Conservation (phyloP, 257 asterid genomes). For the Solanum tarijense region DNA sequence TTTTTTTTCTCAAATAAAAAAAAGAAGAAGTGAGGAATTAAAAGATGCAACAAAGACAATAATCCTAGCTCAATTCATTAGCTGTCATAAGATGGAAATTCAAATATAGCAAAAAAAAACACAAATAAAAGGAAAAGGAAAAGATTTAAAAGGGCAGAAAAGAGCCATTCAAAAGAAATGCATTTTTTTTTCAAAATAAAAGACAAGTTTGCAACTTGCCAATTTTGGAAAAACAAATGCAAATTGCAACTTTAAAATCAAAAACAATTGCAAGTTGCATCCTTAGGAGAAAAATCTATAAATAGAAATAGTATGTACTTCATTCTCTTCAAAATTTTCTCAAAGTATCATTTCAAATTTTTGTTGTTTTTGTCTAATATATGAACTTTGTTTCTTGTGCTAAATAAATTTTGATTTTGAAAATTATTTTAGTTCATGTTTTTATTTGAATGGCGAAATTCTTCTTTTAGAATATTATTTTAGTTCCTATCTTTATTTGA, state of each 20-base stretch:
- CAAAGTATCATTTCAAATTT: background rate
- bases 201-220: background rate
- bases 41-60: too few species aligned
- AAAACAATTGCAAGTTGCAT: background rate
- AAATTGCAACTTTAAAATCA: background rate
- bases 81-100: too few species aligned
- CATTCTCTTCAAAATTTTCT: background rate
- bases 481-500: background rate
- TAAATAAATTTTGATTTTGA: background rate
- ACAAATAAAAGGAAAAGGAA: background rate
- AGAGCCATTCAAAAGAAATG: background rate
- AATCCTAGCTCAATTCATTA: background rate
- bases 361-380: background rate
- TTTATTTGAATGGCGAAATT: too few species aligned
- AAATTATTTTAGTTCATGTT: background rate
- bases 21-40: background rate
- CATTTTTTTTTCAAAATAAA: background rate
- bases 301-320: background rate
- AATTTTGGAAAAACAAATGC: background rate
- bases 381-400: background rate
- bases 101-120: too few species aligned
- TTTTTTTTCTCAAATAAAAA: too few species aligned
- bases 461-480: too few species aligned
- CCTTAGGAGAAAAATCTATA: background rate
- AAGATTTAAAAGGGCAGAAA: background rate